phyloP scores from a whole-genome alignment of 176 grass and related monocot species.

The Tuctoria greenei region DNA sequence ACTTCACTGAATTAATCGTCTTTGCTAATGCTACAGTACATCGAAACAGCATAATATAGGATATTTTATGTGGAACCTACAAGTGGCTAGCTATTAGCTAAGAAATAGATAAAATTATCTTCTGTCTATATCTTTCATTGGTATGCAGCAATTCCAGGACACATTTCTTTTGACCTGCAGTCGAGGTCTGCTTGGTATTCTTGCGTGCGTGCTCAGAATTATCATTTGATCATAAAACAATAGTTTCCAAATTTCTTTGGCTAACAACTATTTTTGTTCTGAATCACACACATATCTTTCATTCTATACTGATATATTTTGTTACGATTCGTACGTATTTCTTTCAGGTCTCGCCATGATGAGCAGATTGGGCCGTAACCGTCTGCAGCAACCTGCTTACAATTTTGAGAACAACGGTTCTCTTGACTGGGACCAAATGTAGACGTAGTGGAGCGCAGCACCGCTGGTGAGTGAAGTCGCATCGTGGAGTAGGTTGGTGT shows the following conservation, averaged over 20 bases:
- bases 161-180: neutral
- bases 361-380: slow-evolving; percentile 72
- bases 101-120: neutral
- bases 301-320: neutral
- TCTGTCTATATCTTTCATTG: neutral
- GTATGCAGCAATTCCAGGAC: neutral
- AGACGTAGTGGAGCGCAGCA: slow-evolving; percentile 42
- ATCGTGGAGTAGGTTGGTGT: neutral
- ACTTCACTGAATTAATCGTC: neutral
- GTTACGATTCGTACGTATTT: slow-evolving; percentile 3
- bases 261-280: neutral
- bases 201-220: neutral
- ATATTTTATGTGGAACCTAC: neutral
- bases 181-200: neutral
- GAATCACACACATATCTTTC: neutral
- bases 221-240: neutral
- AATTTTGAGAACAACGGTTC: slow-evolving; percentile 57
- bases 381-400: slow-evolving; percentile 60
- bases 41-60: neutral
- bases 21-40: neutral
- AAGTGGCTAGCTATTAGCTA: neutral
- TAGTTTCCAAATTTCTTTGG: neutral
- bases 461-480: neutral
- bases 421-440: slow-evolving; percentile 84
- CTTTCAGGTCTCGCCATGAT: slow-evolving; percentile 81